A percentile compares a stretch with the other conserved stretches of the same genome.
Evolutionary conservation across 768 basidiomycete species (phyloP).

Genomic region (Agrocybe praecox): DNA sequence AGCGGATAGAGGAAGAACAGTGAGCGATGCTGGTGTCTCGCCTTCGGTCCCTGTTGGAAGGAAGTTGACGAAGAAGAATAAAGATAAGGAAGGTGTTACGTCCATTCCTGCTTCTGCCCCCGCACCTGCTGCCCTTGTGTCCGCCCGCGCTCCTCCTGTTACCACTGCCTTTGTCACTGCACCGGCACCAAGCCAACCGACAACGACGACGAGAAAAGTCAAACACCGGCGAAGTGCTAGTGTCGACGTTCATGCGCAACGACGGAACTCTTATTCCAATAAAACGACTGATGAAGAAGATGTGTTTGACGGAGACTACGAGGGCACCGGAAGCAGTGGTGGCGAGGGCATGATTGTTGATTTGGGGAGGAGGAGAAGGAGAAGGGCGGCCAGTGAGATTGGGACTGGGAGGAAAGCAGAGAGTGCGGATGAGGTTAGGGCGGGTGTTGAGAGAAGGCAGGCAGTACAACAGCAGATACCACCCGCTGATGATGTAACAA

Average conservation of each 20-base stretch:
- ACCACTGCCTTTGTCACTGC: neutral
- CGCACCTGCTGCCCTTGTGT: neutral
- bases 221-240: slow-evolving; percentile 16
- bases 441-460: neutral
- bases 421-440: neutral
- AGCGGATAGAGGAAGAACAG: slow-evolving; percentile 7
- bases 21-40: slow-evolving; percentile 15
- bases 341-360: slow-evolving; percentile 21
- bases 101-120: neutral
- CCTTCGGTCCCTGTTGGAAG: slow-evolving; percentile 3
- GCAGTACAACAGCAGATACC: neutral
- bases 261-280: slow-evolving; percentile 8
- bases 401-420: neutral
- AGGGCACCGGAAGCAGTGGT: neutral
- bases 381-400: slow-evolving; percentile 20
- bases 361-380: slow-evolving; percentile 19
- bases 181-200: neutral
- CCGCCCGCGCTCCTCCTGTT: neutral
- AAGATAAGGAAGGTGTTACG: neutral
- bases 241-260: slow-evolving; percentile 10
- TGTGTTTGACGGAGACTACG: neutral
- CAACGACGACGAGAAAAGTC: neutral
- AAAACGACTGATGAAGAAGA: neutral
- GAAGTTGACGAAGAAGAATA: slow-evolving; percentile 20
- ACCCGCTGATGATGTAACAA: neutral